Base-by-base conservation (phyloP, 805 yeast genomes). In the Teunomyces barrocoloradensis region DNA sequence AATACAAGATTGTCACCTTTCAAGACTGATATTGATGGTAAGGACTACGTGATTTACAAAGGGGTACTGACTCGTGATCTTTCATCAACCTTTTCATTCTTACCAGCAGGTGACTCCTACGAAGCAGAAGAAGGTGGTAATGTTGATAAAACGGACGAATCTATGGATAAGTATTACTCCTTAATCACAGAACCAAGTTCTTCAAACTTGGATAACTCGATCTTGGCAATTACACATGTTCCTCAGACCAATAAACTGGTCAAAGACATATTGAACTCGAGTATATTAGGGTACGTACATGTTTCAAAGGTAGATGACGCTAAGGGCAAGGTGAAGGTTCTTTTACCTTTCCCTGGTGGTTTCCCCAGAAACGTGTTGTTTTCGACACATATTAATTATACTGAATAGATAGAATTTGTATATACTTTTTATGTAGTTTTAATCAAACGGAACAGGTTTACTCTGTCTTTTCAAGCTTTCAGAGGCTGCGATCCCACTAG, bases 401-500 rank as follows among this genome's bases (percentile, higher is more conserved):
- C 84, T 43, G 99, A 94, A 69, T 92, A 64, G 67, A 59, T 33
- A 39, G 5, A 23, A 27, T 39, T 10, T 18, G 27, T 29, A 39
- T n/a, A 23, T 12, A 37, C 3, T 10, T 25, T 6, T 2, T 21
- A 23, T 29, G 10, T 13, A 38, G 7, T 20, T 4, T 62, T 58
- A 87, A 63, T 87, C 94, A 70, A 85, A 87, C 1, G 92, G 92
- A 18, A 86, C 67, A 11, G 77, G 79, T 51, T 62, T 73, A 3
- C 49, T 43, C 46, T 63, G 63, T 36, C 23, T 38, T 15, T 20
- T 43, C 44, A 73, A 69, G 66, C 80, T 69, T 51, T 81, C 84
- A 12, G 84, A 78, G 0, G 97, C 99, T 0, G 97, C 98, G 47
- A 90, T 80, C 0, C 97, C 97, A 67, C 97, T 89, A 0, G 99